Base-by-base conservation (phyloP, 176 grass and related monocot species). In the Zea luxurians region DNA sequence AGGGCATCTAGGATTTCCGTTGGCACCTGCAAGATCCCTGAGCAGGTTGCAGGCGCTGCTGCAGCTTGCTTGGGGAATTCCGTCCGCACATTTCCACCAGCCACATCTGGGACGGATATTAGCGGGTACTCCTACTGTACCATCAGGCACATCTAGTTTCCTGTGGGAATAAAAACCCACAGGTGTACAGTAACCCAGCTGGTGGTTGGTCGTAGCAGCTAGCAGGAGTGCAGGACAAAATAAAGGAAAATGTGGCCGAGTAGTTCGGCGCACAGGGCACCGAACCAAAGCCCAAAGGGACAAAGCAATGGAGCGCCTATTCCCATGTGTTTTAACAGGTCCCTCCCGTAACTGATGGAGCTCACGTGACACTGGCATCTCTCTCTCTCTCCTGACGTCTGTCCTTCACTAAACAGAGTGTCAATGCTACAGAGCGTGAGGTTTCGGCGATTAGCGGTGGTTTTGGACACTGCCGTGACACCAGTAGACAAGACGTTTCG, bases 351-450 rank as follows among this genome's bases (percentile, higher is more conserved):
- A 68, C 61, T 15, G 50, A 42, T 61, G 50, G 61, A 62, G 68
- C 50, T 83, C 80, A 79, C 68, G 80, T 88, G 86, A 83, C 49
- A 37, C 17, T 57, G 54, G 20, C 54, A 57, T 73, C 34, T 43
- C 35, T 16, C 45, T n/a, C n/a, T n/a, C n/a, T n/a, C n/a, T 17
- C 65, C 72, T 57, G 45, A 6, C 8, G 5, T 48, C 38, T 76
- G 78, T 54, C 73, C 49, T 35, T 18, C 48, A 10, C 10, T 34
- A 18, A 40, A 41, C 34, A 73, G 34, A 42, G 13, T 17, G n/a
- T n/a, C 21, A 8, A 1, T 13, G 34, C 20, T 15, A 2, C 40
- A 36, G n/a, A 4, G 13, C 17, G 59, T 63, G 57, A 78, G 53
- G 13, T 27, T 65, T 82, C 75, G 12, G 50, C 18, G 0, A 21